A percentile compares a stretch with the other conserved stretches of the same genome.
Evolutionary conservation across 352 stramenopile species (phyloP).

Genomic region (Globisporangium spiculum): DNA sequence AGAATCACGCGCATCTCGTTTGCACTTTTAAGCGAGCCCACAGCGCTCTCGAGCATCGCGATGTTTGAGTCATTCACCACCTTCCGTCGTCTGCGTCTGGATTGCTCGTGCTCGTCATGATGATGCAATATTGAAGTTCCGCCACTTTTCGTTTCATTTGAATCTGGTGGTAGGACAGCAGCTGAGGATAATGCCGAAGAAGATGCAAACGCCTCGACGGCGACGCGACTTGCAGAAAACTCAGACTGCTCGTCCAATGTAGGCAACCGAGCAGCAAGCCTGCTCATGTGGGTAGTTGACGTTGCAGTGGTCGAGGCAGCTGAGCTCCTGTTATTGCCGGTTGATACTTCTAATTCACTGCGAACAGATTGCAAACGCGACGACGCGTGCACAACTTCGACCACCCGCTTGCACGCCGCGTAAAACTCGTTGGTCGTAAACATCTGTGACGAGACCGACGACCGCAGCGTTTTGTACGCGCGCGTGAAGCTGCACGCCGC

Average conservation of each 20-base stretch:
- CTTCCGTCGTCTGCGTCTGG: conserved; percentile 10
- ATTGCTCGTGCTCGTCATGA: background rate
- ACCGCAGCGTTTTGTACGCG: conserved; percentile 36
- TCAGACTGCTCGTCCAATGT: conserved; percentile 10
- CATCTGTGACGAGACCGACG: conserved; percentile 31
- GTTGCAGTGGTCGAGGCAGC: background rate
- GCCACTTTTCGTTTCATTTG: background rate
- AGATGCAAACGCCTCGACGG: background rate
- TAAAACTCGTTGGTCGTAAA: conserved; percentile 40
- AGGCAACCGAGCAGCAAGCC: background rate
- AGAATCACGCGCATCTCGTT: conserved; percentile 33
- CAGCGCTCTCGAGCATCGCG: conserved; percentile 38
- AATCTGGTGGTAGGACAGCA: background rate
- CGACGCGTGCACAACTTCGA: conserved; percentile 36
- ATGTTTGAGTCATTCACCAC: conserved; percentile 34
- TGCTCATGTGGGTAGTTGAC: background rate
- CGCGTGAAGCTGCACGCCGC: conserved; percentile 37
- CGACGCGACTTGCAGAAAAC: conserved; percentile 8
- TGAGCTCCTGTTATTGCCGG: conserved; percentile 5
- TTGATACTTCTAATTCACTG: conserved; percentile 10
- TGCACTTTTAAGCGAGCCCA: conserved; percentile 35
- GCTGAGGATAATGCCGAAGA: background rate
- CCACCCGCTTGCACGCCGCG: conserved; percentile 34
- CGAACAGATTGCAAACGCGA: conserved; percentile 6
- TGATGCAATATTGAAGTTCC: background rate